Evolutionary conservation across 2,329 filamentous ascomycete species (phyloP).

Genomic region (Sporothrix luriei): DNA sequence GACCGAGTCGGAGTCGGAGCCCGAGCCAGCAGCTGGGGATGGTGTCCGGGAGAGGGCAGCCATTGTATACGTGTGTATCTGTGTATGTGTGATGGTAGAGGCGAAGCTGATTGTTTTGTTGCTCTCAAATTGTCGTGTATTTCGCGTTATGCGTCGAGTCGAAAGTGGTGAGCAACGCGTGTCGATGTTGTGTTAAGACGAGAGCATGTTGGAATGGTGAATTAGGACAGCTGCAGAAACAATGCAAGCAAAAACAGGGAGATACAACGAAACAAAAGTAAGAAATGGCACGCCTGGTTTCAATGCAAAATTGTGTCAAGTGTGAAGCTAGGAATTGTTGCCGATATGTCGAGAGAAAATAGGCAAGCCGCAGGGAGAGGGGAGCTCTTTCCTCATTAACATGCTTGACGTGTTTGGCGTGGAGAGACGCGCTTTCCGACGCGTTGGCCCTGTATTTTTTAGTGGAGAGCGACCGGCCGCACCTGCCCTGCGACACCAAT

Average conservation of each 20-base stretch:
- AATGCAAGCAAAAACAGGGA: constrained; percentile 8
- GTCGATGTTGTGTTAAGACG: not conserved
- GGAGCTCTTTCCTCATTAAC: constrained; percentile 24
- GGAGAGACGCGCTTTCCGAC: constrained; percentile 31
- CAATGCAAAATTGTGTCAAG: not conserved
- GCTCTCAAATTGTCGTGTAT: not conserved
- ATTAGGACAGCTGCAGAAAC: not conserved
- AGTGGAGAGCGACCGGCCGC: constrained; percentile 24
- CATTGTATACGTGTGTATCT: constrained; percentile 24
- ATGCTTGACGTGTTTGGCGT: constrained; percentile 10
- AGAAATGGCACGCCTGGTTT: not conserved
- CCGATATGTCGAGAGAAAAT: not conserved
- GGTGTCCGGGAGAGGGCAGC: constrained; percentile 35
- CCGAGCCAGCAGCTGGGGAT: constrained; percentile 49
- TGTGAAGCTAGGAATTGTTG: constrained; percentile 3
- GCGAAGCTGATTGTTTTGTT: not conserved
- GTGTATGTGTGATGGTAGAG: no score
- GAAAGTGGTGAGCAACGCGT: constrained; percentile 8
- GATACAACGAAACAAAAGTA: constrained; percentile 5
- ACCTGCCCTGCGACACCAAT: constrained; percentile 26
- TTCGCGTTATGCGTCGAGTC: not conserved
- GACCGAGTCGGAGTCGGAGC: constrained; percentile 46
- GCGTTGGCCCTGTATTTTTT: constrained; percentile 27
- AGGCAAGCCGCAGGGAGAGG: not conserved
- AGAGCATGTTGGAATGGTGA: not conserved